phyloP scores from a whole-genome alignment of 129 eudicot genomes.

The Lonicera japonica region DNA sequence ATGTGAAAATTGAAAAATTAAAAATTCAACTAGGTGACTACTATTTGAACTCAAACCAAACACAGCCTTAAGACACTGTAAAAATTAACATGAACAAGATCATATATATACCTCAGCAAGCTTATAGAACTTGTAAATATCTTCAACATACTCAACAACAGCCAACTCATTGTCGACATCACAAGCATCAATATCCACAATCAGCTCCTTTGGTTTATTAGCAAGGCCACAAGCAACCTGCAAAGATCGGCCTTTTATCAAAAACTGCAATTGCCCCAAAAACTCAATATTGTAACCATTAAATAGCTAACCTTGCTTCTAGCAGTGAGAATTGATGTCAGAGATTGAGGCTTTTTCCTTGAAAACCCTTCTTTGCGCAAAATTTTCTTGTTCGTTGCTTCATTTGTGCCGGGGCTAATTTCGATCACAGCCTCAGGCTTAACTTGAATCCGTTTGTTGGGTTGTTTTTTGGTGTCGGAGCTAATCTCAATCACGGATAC shows the following conservation, averaged over 20 bases:
- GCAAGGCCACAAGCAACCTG: slow-evolving; percentile 70
- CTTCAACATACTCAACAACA: slow-evolving; percentile 75
- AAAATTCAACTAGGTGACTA: no score
- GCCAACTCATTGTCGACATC: slow-evolving; percentile 72
- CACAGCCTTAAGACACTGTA: not conserved
- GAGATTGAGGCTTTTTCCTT: slow-evolving; percentile 52
- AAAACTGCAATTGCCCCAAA: not conserved
- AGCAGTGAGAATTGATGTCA: slow-evolving; percentile 77
- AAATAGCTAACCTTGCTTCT: slow-evolving; percentile 95
- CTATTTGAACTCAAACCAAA: no score
- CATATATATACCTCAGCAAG: slow-evolving; percentile 53
- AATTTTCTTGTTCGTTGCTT: slow-evolving; percentile 14
- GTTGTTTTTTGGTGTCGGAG: slow-evolving; percentile 42
- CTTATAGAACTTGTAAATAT: slow-evolving; percentile 74
- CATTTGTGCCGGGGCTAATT: slow-evolving; percentile 58
- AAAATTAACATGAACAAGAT: not conserved
- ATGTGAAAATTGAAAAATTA: no score
- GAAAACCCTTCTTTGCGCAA: slow-evolving; percentile 13
- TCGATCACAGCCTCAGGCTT: slow-evolving; percentile 54
- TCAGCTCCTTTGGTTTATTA: slow-evolving; percentile 43
- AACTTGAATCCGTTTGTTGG: slow-evolving; percentile 1
- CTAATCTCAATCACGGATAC: slow-evolving; percentile 58
- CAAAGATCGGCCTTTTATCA: not conserved
- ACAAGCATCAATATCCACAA: slow-evolving; percentile 71
- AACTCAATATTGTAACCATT: not conserved